Evolutionary conservation across 2,329 filamentous ascomycete species (phyloP).

Genomic region (Penicillium sp.): DNA sequence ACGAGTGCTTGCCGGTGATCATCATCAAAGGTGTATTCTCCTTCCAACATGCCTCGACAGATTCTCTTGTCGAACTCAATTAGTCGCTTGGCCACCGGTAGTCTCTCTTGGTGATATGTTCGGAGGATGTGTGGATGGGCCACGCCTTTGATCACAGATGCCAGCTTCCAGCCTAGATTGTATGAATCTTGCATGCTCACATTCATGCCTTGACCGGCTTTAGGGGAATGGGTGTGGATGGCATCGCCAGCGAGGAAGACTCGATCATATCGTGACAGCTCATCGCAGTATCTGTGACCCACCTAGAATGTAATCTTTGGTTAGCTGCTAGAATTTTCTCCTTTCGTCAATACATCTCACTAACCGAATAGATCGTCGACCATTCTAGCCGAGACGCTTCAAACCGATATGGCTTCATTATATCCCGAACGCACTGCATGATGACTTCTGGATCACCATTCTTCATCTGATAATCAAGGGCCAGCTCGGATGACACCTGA

Average conservation of each 20-base stretch:
- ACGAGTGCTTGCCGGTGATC: no score
- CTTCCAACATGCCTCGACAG: slow-evolving; percentile 30
- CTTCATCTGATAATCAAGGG: no score
- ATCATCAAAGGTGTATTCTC: no score
- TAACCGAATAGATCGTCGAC: slow-evolving; percentile 54
- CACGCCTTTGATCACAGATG: slow-evolving; percentile 44
- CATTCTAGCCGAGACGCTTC: slow-evolving; percentile 60
- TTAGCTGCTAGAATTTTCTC: no score
- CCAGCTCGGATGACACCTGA: slow-evolving; percentile 45
- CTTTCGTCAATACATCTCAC: no score
- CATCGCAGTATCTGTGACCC: slow-evolving; percentile 57
- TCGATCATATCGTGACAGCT: slow-evolving; percentile 52
- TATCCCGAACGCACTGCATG: slow-evolving; percentile 57
- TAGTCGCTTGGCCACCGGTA: slow-evolving; percentile 57
- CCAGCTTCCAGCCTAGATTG: slow-evolving; percentile 56
- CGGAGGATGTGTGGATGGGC: slow-evolving; percentile 41
- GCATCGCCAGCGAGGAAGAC: slow-evolving; percentile 68
- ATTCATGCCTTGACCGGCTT: slow-evolving; percentile 60
- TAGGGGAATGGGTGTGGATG: slow-evolving; percentile 38
- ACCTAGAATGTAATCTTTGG: slow-evolving; percentile 48
- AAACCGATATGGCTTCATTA: slow-evolving; percentile 61
- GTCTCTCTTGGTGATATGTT: slow-evolving; percentile 52
- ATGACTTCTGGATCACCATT: slow-evolving; percentile 45
- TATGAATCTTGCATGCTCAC: slow-evolving; percentile 62
- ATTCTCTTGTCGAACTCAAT: slow-evolving; percentile 60